Evolutionary conservation across 2,329 filamentous ascomycete genomes (phyloP), one percentile per base, ranked within the genome.

Genomic region (Ophiostoma quercus): DNA sequence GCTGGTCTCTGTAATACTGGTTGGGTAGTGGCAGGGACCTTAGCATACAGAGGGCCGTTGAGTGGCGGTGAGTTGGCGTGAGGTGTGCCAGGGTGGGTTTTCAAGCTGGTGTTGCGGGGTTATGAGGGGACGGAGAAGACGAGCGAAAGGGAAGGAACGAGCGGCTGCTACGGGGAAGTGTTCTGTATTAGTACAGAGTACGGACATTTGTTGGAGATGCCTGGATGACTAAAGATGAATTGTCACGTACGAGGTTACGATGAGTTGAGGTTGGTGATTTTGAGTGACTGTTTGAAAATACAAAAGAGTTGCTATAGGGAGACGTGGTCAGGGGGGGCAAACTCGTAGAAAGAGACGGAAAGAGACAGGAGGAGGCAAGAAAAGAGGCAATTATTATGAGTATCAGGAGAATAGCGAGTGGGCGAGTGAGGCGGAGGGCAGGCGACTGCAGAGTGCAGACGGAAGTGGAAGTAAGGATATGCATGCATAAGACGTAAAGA

Each of bases 11-110:
- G 39, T 41, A 41, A 1, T 41, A 4, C 11, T 47, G 7, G 43
- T 47, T 47, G 19, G 43, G 16, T 57, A 57, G 51, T 14, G 51
- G 51, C n/a, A 29, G 51, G 51, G n/a, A 22, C 22, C 51, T 22
- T 57, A 11, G 29, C 19, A n/a, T 16, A 39, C 32, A 4, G 47
- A 41, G 37, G 37, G 32, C 39, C 19, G 43, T 62, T 68, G 67
- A 68, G 67, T 68, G 69, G 69, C 69, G 69, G 69, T 71, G 69
- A 68, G 69, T 68, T 68, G 67, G 37, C 67, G 67, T 71, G 67
- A 65, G 34, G 43, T 68, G 62, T 67, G 63, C 67, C 43, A 25
- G 62, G 16, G 69, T 71, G 66, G 57, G 51, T 60, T 57, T 57
- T 16, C 39, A 22, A 57, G n/a, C 66, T 66, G 60, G 43, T 54